phyloP scores from a whole-genome alignment of 2,329 filamentous ascomycete genomes.

The Ophiocordyceps camponoti-rufipedis region DNA sequence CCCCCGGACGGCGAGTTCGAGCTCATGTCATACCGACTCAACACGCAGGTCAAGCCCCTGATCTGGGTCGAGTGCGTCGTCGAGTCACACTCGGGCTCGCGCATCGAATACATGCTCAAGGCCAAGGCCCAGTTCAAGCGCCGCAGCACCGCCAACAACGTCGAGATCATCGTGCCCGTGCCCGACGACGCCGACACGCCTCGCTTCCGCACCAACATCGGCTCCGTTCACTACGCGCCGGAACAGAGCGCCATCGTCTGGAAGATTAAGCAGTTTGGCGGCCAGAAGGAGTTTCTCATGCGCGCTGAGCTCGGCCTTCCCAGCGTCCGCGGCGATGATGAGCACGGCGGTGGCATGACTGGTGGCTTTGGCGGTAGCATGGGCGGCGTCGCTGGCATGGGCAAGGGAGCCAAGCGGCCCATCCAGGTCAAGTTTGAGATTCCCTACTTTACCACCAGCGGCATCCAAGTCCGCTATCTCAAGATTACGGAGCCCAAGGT shows the following conservation, averaged over 20 bases:
- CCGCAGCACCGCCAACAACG: conserved; percentile 93
- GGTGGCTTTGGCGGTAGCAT: conserved; percentile 93
- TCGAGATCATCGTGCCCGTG: conserved; percentile 92
- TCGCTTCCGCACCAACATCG: conserved; percentile 92
- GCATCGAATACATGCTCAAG: conserved; percentile 99
- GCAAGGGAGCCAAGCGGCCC: conserved; percentile 78
- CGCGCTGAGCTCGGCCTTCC: conserved; percentile 87
- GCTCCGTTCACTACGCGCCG: conserved; percentile 90
- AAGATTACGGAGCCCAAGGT: conserved; percentile 99
- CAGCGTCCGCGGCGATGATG: conserved; percentile 86
- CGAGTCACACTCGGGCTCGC: conserved; percentile 83
- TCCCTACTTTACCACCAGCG: conserved; percentile 99
- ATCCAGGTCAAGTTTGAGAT: conserved; percentile 99
- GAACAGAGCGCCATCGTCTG: conserved; percentile 96
- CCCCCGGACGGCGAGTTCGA: conserved; percentile 97
- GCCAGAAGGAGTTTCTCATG: conserved; percentile 98
- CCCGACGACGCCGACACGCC: conserved; percentile 94
- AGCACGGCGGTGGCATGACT: conserved; percentile 92
- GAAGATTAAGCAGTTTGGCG: conserved; percentile 99
- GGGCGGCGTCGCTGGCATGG: conserved; percentile 62
- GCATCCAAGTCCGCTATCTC: conserved; percentile 93
- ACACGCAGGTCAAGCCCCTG: conserved; percentile 94
- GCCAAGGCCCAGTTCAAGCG: conserved; percentile 96
- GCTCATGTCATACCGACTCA: conserved; percentile 96
- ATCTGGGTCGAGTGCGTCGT: conserved; percentile 99